Conservation (phyloP, 2,329 filamentous ascomycete genomes). For the Aspergillus piperis region DNA sequence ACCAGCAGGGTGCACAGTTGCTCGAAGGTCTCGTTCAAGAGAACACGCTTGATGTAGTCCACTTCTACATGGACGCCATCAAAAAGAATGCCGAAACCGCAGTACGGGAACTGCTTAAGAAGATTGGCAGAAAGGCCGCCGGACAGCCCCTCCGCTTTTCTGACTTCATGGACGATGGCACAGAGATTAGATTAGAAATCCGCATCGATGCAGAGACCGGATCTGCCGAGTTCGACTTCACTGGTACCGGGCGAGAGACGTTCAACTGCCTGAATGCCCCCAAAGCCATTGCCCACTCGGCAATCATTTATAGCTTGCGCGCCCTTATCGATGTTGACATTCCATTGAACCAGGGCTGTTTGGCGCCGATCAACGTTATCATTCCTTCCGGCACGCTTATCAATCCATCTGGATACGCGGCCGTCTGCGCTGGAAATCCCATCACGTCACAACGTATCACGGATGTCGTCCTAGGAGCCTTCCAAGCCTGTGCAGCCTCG, state of each 20-base stretch:
- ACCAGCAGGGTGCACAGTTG: not conserved
- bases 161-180: conserved; percentile 87
- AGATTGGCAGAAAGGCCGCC: conserved; percentile 68
- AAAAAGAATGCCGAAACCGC: conserved; percentile 77
- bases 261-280: conserved; percentile 81
- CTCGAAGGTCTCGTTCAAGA: not conserved
- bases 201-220: conserved; percentile 73
- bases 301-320: conserved; percentile 83
- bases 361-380: conserved; percentile 72
- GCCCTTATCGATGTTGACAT: conserved; percentile 80
- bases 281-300: conserved; percentile 77
- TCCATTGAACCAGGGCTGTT: conserved; percentile 82
- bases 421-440: conserved; percentile 81
- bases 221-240: conserved; percentile 76
- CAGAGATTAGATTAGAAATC: conserved; percentile 72
- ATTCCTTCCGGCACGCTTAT: conserved; percentile 70
- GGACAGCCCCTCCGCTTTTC: conserved; percentile 70
- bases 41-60: not conserved
- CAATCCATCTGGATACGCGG: conserved; percentile 59
- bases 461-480: conserved; percentile 79
- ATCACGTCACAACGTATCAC: conserved; percentile 78
- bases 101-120: conserved; percentile 73
- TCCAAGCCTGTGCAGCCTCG: conserved; percentile 73
- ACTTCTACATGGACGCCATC: conserved; percentile 70
- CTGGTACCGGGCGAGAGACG: conserved; percentile 75